Base-by-base conservation (phyloP, 2,329 filamentous ascomycete genomes). In the Exophiala viscosa region DNA sequence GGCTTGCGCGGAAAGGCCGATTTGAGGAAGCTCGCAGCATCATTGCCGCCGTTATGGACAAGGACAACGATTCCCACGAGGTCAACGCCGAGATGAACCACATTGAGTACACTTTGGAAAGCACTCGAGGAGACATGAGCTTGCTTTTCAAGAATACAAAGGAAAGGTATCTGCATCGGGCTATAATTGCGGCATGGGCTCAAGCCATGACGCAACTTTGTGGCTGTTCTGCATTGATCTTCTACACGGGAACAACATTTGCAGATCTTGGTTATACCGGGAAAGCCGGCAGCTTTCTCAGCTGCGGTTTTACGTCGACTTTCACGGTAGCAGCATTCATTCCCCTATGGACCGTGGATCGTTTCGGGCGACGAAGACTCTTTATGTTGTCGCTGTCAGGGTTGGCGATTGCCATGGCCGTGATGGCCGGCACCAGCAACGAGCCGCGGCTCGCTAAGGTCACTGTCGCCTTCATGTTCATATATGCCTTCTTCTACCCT, bases 1-100 rank as follows among this genome's bases (percentile, higher is more conserved):
- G 79, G 79, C 70, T 83, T 3, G 74, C 82, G 17, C 63, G 81
- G 45, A 78, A 79, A 63, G 79, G 78, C 34, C 69, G 72, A 10
- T 76, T 80, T 53, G 73, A 79, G 14, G 73, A 79, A 59, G 77
- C 77, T 0, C 62, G 72, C n/a, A 64, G 71, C 9, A 75, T 79
- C 1, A 61, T 80, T 13, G 66, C 64, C 3, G 46, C 46, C 18
- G 17, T 48, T 18, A 42, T 41, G 36, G 46, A 48, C 36, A 33
- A 20, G 28, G 34, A 34, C 23, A 17, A 17, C 18, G 36, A 48
- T 23, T 14, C 28, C 18, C 20, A 15, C 11, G 14, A 33, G n/a
- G 36, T 48, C 13, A 15, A 13, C 20, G 36, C 46, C 18, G 46
- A 48, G 15, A n/a, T 48, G 14, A 17, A 32, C 28, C 46, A 42